Conservation (phyloP, 2,329 filamentous ascomycete species). For the Metarhizium robertsii region DNA sequence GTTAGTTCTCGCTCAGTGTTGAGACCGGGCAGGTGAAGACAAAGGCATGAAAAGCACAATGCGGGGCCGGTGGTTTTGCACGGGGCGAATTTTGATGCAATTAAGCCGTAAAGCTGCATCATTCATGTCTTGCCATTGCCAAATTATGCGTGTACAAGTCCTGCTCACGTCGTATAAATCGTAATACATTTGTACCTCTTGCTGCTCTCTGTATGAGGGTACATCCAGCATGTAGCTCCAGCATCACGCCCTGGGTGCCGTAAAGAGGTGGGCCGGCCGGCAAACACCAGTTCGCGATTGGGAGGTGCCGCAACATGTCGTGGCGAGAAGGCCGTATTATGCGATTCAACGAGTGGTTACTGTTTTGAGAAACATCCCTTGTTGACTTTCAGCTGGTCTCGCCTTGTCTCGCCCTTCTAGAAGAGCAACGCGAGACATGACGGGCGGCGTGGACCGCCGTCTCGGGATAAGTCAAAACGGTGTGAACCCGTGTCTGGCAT, state of each 20-base stretch:
- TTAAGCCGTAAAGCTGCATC: background rate
- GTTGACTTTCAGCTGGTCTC: conserved; percentile 1
- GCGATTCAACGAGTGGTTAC: background rate
- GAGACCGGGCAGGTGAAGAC: background rate
- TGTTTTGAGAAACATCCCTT: background rate
- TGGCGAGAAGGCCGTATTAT: background rate
- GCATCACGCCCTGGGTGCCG: background rate
- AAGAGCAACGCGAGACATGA: conserved; percentile 8
- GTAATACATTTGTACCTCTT: background rate
- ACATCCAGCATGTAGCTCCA: background rate
- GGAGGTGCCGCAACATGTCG: background rate
- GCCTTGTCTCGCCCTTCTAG: conserved; percentile 7
- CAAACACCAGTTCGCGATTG: background rate
- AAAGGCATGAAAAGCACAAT: background rate
- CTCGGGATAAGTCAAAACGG: conserved; percentile 1
- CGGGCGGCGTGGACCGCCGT: background rate
- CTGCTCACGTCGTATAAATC: background rate
- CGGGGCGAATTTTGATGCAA: background rate
- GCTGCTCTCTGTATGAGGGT: background rate
- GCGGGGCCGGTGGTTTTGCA: background rate
- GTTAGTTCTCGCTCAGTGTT: background rate
- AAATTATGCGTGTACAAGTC: too few species aligned
- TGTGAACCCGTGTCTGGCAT: background rate
- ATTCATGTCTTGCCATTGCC: background rate
- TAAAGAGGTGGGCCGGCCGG: too few species aligned